Base-by-base conservation (phyloP, 2,329 filamentous ascomycete species). In the Trichophyton verrucosum region DNA sequence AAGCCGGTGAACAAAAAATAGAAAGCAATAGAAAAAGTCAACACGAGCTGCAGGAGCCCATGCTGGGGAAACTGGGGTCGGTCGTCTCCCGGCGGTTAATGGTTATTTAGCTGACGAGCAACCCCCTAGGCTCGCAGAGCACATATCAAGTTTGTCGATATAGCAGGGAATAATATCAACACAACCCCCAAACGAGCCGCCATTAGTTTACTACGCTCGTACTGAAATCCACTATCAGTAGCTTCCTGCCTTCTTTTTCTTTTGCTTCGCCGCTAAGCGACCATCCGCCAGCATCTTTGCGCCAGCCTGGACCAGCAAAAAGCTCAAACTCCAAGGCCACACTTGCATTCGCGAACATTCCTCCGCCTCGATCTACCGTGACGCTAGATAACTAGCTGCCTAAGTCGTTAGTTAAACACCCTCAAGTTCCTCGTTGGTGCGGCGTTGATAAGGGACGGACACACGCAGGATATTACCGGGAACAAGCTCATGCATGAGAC, bases 401-500 rank as follows among this genome's bases (percentile, higher is more conserved):
- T 13, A 38, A 38, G 9, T 13, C 33, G 33, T 13, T 38, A 11
- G 33, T 38, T 13, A 38, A 44, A 44, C 40, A 44, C 15, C 40
- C 40, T 44, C n/a, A 17, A 17, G 15, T 44, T 44, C 40, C 40
- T 44, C 40, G 40, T 44, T 38, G 33, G 33, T 38, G 33, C 33
- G 33, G 33, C 8, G 11, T 38, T 38, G 33, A 38, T 38, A 38
- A 38, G 33, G 33, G 33, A 38, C 33, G 9, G 33, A 38, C 33
- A 38, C 2, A 11, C 33, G 33, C 33, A 27, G 13, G 22, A 27
- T 27, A 42, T 38, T 57, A 15, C 20, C 17, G 36, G 20, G 53
- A 49, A 40, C 24, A 62, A 38, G 42, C 61, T 46, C 44, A 62
- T 62, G 58, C 61, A 30, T 44, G 53, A 36, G 36, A 20, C 33